These are phyloP conservation scores for Bryoerythrophyllum caledonicum DNA, from an alignment of 225 moss, liverwort and hornwort genomes.

Conservation along the genomic window DNA sequence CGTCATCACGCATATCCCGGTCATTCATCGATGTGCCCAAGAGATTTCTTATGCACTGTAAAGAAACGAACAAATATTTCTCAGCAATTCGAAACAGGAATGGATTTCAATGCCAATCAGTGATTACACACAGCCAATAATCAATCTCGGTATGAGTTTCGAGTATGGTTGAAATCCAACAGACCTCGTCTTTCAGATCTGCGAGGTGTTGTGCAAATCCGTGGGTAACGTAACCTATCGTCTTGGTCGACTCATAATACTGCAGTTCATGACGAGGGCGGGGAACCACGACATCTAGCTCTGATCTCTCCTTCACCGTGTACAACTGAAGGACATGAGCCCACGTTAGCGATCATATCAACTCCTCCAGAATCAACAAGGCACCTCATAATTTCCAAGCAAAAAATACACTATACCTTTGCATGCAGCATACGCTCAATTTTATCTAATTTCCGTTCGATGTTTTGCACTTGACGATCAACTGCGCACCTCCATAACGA, in stretches of 20 bases:
- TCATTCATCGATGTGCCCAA: slow-evolving; percentile 32
- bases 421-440: slow-evolving; percentile 84
- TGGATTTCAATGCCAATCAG: background rate
- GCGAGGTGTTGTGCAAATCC: slow-evolving; percentile 33
- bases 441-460: slow-evolving; percentile 53
- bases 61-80: slow-evolving; percentile 4
- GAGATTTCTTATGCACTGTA: slow-evolving; percentile 44
- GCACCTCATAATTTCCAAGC: background rate
- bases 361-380: slow-evolving; percentile 11
- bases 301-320: slow-evolving; percentile 71
- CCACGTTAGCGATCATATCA: slow-evolving; percentile 25
- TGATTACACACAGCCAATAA: background rate
- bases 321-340: slow-evolving; percentile 56
- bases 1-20: slow-evolving; percentile 29
- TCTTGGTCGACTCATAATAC: slow-evolving; percentile 31
- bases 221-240: slow-evolving; percentile 23
- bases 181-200: slow-evolving; percentile 64
- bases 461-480: slow-evolving; percentile 31
- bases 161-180: slow-evolving; percentile 6
- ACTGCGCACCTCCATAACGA: slow-evolving; percentile 37
- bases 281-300: slow-evolving; percentile 66
- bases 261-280: slow-evolving; percentile 51
- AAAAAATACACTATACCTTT: slow-evolving; percentile 45
- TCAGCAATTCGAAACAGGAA: slow-evolving; percentile 21
- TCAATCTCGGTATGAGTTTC: too few relatives aligned